phyloP scores from a whole-genome alignment of 2,329 filamentous ascomycete genomes.

The Cadophora sp. region DNA sequence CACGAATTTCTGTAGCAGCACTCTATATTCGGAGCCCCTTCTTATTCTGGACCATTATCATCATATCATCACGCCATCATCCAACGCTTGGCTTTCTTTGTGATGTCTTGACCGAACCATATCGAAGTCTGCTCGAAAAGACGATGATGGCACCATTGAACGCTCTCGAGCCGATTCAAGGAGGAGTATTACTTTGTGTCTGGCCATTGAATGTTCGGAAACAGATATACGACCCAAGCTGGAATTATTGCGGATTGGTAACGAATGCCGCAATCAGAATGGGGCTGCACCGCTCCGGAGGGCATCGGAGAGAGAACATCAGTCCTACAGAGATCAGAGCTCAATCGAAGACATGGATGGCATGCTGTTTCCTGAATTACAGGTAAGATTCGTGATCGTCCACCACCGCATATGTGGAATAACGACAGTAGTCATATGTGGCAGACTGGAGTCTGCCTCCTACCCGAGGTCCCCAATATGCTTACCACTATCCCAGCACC shows the following conservation, averaged over 20 bases:
- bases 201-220: slow-evolving; percentile 37
- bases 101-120: slow-evolving; percentile 14
- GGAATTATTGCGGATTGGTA: slow-evolving; percentile 29
- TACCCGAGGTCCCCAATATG: slow-evolving; percentile 11
- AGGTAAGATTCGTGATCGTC: neutral
- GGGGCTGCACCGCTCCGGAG: slow-evolving; percentile 20
- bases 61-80: slow-evolving; percentile 26
- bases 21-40: slow-evolving; percentile 18
- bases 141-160: slow-evolving; percentile 15
- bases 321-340: neutral
- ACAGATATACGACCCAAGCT: slow-evolving; percentile 27
- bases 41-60: slow-evolving; percentile 32
- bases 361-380: slow-evolving; percentile 8
- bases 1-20: slow-evolving; percentile 9
- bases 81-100: slow-evolving; percentile 14
- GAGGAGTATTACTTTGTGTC: slow-evolving; percentile 32
- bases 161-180: slow-evolving; percentile 29
- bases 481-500: neutral
- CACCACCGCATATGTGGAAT: neutral
- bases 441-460: slow-evolving; percentile 8
- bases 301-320: slow-evolving; percentile 6
- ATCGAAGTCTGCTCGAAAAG: slow-evolving; percentile 22
- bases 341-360: slow-evolving; percentile 14
- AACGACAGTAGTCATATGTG: neutral
- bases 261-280: slow-evolving; percentile 25